Percentiles rank a stretch among this genome's conserved stretches.
phyloP scores from a whole-genome alignment of 768 basidiomycete genomes.

The Amanita brunnescens region DNA sequence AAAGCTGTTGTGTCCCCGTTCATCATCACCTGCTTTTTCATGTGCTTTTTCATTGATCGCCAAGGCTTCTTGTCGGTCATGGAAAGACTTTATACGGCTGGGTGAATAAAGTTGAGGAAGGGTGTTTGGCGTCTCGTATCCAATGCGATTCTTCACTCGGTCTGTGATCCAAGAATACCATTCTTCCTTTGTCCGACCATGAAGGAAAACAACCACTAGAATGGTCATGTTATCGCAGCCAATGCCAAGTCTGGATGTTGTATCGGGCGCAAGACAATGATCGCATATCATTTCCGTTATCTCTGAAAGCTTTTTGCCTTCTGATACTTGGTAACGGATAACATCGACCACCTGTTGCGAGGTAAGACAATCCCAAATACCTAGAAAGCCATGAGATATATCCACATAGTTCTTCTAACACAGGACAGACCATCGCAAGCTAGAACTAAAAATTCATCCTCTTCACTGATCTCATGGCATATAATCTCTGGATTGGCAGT shows the following conservation, averaged over 20 bases:
- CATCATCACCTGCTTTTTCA: too few species aligned
- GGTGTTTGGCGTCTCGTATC: constrained; percentile 67
- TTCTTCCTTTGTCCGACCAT: constrained; percentile 81
- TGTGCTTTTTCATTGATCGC: constrained; percentile 31
- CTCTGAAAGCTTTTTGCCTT: constrained; percentile 70
- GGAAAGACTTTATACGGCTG: constrained; percentile 54
- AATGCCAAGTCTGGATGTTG: constrained; percentile 82
- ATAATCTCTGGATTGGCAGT: constrained; percentile 91
- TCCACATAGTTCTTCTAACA: neutral
- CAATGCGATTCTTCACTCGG: constrained; percentile 67
- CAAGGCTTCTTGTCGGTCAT: constrained; percentile 49
- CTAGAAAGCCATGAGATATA: constrained; percentile 30
- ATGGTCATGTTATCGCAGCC: constrained; percentile 99
- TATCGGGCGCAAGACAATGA: constrained; percentile 90
- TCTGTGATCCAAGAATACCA: constrained; percentile 90
- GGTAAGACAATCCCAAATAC: constrained; percentile 96
- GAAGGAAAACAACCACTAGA: constrained; percentile 79
- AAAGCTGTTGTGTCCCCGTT: constrained; percentile 29
- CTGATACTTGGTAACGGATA: constrained; percentile 70
- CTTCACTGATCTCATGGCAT: constrained; percentile 68
- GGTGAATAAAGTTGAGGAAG: constrained; percentile 72
- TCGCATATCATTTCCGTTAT: constrained; percentile 88
- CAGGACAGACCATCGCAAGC: constrained; percentile 80
- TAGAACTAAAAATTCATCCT: constrained; percentile 94
- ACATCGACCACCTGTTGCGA: constrained; percentile 93